These are phyloP conservation scores for Silene conica DNA, from an alignment of 148 eudicot species.

Conservation along the genomic window DNA sequence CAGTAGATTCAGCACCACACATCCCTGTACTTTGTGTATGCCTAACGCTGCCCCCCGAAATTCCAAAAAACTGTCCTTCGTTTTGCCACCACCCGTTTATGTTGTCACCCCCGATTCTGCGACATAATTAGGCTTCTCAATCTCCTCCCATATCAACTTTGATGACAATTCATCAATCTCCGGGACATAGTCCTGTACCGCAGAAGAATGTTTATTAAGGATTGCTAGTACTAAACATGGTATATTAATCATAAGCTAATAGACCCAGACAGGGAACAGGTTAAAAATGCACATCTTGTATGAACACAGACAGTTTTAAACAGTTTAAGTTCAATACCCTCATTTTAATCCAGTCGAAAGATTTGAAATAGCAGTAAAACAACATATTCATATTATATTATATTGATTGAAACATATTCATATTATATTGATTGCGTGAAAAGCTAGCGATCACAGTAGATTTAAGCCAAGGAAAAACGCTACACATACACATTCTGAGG, in stretches of 20 bases:
- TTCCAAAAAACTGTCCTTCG: constrained; percentile 5
- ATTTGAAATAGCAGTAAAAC: too few relatives aligned
- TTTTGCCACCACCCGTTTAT: constrained; percentile 16
- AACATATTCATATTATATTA: too few relatives aligned
- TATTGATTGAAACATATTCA: too few relatives aligned
- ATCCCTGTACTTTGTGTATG: constrained; percentile 34
- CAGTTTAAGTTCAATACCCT: too few relatives aligned
- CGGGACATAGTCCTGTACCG: constrained; percentile 70
- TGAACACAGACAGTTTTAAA: too few relatives aligned
- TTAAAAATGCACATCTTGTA: too few relatives aligned
- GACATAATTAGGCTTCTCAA: constrained; percentile 48
- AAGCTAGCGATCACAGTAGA: too few relatives aligned
- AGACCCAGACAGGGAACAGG: too few relatives aligned
- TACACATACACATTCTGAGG: background rate
- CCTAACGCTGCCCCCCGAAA: constrained; percentile 16
- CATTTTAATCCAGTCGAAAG: too few relatives aligned
- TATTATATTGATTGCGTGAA: too few relatives aligned
- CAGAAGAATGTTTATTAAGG: constrained; percentile 5
- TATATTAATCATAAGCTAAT: background rate
- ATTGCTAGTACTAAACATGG: constrained; percentile 7
- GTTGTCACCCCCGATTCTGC: constrained; percentile 37
- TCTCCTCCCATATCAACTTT: constrained; percentile 77
- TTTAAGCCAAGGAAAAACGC: too few relatives aligned
- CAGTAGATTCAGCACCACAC: constrained; percentile 25
- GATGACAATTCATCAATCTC: constrained; percentile 69